phyloP scores from a whole-genome alignment of 495 filamentous ascomycete genomes.

The Podospora conica region DNA sequence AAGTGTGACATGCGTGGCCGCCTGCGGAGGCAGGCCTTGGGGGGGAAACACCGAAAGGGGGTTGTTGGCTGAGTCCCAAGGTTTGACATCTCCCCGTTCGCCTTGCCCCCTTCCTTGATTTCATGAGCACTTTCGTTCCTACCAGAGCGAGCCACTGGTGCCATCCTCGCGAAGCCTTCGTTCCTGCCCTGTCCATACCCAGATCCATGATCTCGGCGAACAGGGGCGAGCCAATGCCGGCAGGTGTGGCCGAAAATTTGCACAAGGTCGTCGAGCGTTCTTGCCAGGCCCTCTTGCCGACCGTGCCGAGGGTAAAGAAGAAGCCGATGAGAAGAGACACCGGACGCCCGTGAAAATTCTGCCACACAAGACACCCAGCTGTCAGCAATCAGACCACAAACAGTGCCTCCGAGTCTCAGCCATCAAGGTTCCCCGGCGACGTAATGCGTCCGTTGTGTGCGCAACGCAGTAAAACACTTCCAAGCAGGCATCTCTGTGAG shows the following conservation, averaged over 20 bases:
- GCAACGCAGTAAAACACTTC: neutral
- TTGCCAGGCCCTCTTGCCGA: no score
- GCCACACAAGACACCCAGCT: neutral
- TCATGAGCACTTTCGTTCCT: neutral
- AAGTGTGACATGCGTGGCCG: neutral
- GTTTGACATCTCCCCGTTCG: neutral
- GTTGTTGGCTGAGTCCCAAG: neutral
- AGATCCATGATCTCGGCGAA: neutral
- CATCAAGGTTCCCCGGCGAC: neutral
- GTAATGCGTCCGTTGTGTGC: neutral
- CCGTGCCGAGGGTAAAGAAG: no score
- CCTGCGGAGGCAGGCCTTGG: neutral
- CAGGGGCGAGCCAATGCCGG: no score
- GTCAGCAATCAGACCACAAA: neutral
- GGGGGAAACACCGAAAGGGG: neutral
- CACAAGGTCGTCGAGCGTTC: neutral
- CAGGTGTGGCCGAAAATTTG: neutral
- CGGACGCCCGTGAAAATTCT: neutral
- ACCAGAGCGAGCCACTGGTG: neutral
- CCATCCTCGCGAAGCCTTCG: neutral
- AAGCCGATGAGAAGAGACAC: neutral
- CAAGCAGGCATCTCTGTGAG: neutral
- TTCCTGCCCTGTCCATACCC: no score
- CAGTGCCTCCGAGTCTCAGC: neutral
- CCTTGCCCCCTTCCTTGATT: neutral